A percentile compares a stretch with the other conserved stretches of the same genome.
Conservation (phyloP, 2,329 filamentous ascomycete species). For the Epichloe aotearoae region DNA sequence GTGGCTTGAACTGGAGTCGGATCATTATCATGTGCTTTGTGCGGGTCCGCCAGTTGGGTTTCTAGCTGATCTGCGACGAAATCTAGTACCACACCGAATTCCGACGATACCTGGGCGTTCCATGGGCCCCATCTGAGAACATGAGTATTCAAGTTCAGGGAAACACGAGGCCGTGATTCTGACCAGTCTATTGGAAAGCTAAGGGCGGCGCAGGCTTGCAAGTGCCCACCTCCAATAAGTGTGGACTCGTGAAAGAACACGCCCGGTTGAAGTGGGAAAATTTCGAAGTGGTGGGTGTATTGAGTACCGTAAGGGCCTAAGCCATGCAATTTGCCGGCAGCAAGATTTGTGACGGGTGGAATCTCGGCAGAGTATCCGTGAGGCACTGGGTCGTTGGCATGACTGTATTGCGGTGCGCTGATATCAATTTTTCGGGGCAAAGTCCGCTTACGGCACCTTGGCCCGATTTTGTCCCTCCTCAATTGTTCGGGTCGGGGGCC, state of each 20-base stretch:
- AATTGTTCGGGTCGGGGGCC: neutral
- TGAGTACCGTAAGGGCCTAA: constrained; percentile 47
- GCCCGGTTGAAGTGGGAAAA: constrained; percentile 42
- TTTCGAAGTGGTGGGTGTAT: constrained; percentile 50
- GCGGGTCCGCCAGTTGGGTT: neutral
- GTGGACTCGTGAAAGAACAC: constrained; percentile 49
- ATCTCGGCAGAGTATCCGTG: constrained; percentile 3
- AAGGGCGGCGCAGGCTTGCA: constrained; percentile 19
- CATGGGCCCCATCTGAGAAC: constrained; percentile 41
- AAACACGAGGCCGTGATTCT: constrained; percentile 19
- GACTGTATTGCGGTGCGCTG: constrained; percentile 37
- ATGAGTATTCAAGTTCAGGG: constrained; percentile 35
- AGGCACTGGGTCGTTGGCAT: constrained; percentile 38
- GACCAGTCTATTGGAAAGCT: constrained; percentile 10
- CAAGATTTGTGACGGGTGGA: constrained; percentile 7
- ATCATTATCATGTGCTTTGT: neutral
- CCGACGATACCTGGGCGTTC: constrained; percentile 45
- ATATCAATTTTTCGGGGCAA: constrained; percentile 33
- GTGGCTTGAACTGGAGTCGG: constrained; percentile 18
- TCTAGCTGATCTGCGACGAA: constrained; percentile 37
- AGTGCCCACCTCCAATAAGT: constrained; percentile 38
- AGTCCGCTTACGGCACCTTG: constrained; percentile 29
- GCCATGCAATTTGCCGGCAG: constrained; percentile 28
- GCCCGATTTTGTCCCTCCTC: neutral
- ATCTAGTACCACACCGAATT: constrained; percentile 48